A percentile compares a stretch with the other conserved stretches of the same genome.
These are phyloP conservation scores for Tolypocladium tropicale DNA, from an alignment of 2,329 filamentous ascomycete genomes.

Conservation along the genomic window DNA sequence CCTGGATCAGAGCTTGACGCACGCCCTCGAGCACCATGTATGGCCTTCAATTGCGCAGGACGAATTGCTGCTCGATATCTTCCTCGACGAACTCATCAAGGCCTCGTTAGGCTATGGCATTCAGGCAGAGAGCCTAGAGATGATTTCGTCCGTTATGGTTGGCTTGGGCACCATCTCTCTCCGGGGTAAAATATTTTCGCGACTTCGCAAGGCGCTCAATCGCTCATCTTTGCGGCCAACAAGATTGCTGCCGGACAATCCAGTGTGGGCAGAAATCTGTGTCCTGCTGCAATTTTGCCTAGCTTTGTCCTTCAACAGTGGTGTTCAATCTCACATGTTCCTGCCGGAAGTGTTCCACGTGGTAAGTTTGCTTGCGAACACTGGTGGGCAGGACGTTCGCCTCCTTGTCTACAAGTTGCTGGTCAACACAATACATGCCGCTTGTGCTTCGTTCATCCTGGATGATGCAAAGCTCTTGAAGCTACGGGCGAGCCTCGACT, in stretches of 20 bases:
- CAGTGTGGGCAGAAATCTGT: slow-evolving; percentile 60
- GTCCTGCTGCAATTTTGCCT: slow-evolving; percentile 56
- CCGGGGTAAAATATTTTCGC: slow-evolving; percentile 53
- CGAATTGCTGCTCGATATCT: slow-evolving; percentile 55
- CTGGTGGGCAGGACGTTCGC: slow-evolving; percentile 46
- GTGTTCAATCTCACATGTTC: slow-evolving; percentile 57
- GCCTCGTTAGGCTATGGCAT: slow-evolving; percentile 46
- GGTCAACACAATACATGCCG: slow-evolving; percentile 57
- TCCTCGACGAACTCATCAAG: slow-evolving; percentile 57
- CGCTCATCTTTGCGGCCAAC: slow-evolving; percentile 58
- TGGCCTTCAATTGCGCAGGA: slow-evolving; percentile 57
- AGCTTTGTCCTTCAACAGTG: slow-evolving; percentile 56
- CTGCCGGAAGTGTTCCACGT: slow-evolving; percentile 61
- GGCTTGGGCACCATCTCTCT: slow-evolving; percentile 56
- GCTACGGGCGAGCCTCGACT: slow-evolving; percentile 44
- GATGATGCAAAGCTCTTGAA: slow-evolving; percentile 49
- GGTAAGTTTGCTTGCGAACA: slow-evolving; percentile 61
- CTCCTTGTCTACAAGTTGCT: slow-evolving; percentile 52
- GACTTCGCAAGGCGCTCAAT: slow-evolving; percentile 56
- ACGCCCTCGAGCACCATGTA: slow-evolving; percentile 53
- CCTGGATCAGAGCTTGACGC: slow-evolving; percentile 47
- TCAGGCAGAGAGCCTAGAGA: slow-evolving; percentile 49
- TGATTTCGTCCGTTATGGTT: slow-evolving; percentile 51
- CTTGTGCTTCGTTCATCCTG: slow-evolving; percentile 54
- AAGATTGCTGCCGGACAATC: slow-evolving; percentile 53